Conservation (phyloP, 2,329 filamentous ascomycete genomes). For the Nemania abortiva region DNA sequence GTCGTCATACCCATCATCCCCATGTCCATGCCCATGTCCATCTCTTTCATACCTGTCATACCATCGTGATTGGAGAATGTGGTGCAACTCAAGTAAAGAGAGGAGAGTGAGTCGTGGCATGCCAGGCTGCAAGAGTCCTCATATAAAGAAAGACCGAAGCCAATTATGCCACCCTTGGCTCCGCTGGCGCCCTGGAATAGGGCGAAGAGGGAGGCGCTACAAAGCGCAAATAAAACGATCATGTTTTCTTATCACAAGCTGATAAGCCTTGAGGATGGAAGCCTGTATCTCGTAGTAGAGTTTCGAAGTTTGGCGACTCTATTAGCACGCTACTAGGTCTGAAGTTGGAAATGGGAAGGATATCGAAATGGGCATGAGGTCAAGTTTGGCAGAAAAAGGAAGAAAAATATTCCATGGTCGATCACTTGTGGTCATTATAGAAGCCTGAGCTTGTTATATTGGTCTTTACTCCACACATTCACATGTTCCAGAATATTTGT, state of each 20-base stretch:
- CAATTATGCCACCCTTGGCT: constrained; percentile 45
- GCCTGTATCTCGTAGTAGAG: neutral
- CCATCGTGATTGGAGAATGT: constrained; percentile 35
- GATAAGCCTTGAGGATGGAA: neutral
- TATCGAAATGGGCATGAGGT: neutral
- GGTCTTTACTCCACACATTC: constrained; percentile 10
- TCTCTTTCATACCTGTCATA: constrained; percentile 25
- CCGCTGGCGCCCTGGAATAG: constrained; percentile 16
- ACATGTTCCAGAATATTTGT: neutral
- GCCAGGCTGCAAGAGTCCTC: constrained; percentile 46
- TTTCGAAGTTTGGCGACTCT: neutral
- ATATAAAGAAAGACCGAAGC: constrained; percentile 49
- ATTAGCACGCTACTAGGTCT: neutral
- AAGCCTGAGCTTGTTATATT: neutral
- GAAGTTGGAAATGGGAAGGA: neutral
- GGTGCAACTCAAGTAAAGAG: constrained; percentile 47
- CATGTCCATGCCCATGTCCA: constrained; percentile 40
- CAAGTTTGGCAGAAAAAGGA: neutral
- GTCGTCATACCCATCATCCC: constrained; percentile 44
- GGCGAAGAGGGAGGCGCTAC: neutral
- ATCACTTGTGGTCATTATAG: constrained; percentile 4
- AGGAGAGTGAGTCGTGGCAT: constrained; percentile 47
- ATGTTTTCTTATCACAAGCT: constrained; percentile 9
- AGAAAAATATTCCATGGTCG: neutral
- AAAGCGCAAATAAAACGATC: constrained; percentile 12